Evolutionary conservation across 352 stramenopile genomes (phyloP).

Genomic region (Phytopythium sindhum): DNA sequence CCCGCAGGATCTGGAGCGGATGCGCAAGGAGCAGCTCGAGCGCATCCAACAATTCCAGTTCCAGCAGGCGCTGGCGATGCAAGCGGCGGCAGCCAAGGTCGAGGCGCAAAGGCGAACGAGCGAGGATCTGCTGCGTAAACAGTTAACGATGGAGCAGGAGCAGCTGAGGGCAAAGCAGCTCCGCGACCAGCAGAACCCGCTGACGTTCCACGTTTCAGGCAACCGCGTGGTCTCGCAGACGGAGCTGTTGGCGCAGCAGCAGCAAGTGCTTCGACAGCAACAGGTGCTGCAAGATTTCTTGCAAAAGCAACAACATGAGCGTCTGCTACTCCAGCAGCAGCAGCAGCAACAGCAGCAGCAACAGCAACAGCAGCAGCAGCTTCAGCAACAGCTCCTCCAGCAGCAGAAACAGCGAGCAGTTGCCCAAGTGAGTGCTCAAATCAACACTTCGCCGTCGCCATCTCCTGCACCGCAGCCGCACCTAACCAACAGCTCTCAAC

Average conservation of each 20-base stretch:
- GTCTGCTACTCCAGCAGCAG: conserved; percentile 16
- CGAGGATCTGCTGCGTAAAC: conserved; percentile 37
- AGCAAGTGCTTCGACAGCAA: conserved; percentile 47
- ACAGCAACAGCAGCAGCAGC: conserved; percentile 13
- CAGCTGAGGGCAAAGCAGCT: conserved; percentile 28
- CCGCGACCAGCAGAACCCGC: conserved; percentile 32
- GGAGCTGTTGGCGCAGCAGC: conserved; percentile 38
- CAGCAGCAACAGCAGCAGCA: conserved; percentile 20
- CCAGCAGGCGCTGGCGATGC: conserved; percentile 24
- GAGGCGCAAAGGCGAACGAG: conserved; percentile 24
- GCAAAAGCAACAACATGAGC: conserved; percentile 30
- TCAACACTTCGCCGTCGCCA: not conserved
- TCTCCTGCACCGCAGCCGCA: not conserved
- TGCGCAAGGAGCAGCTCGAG: conserved; percentile 43
- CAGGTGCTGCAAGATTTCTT: conserved; percentile 35
- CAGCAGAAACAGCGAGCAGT: conserved; percentile 2
- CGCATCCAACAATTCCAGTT: conserved; percentile 50
- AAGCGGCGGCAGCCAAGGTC: conserved; percentile 27
- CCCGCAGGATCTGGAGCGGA: conserved; percentile 41
- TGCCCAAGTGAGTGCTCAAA: not conserved
- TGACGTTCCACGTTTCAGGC: conserved; percentile 9
- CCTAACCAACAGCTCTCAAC: not conserved
- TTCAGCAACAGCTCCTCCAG: conserved; percentile 11
- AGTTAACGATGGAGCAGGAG: conserved; percentile 48
- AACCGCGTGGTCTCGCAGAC: conserved; percentile 21